Evolutionary conservation across 2,329 filamentous ascomycete species (phyloP).

Genomic region (Colletotrichum simmondsii): DNA sequence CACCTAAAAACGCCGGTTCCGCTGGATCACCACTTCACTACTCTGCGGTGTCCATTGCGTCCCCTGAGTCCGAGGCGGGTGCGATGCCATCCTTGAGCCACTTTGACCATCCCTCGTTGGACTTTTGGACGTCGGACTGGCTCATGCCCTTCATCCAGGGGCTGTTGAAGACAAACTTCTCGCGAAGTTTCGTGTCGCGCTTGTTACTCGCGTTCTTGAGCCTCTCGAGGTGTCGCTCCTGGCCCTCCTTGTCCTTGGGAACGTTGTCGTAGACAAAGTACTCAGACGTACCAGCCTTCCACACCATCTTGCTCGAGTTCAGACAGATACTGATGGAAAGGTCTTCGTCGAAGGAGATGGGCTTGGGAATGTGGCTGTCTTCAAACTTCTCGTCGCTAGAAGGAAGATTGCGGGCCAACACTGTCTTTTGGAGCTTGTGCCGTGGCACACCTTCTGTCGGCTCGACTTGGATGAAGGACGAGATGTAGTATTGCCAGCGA

Average conservation of each 20-base stretch:
- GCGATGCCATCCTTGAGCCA: constrained; percentile 63
- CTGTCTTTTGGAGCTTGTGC: constrained; percentile 72
- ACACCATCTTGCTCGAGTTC: constrained; percentile 83
- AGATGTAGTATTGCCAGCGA: constrained; percentile 95
- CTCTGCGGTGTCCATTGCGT: constrained; percentile 38
- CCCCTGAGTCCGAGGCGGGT: constrained; percentile 45
- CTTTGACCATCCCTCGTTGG: constrained; percentile 72
- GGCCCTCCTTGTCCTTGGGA: constrained; percentile 75
- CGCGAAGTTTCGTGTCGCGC: constrained; percentile 76
- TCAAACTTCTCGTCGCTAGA: constrained; percentile 70
- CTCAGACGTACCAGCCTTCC: constrained; percentile 76
- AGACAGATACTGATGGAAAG: constrained; percentile 80
- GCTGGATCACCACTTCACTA: constrained; percentile 27
- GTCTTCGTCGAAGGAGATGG: constrained; percentile 72
- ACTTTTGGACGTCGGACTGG: constrained; percentile 79
- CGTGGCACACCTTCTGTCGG: constrained; percentile 83
- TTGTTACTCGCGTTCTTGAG: constrained; percentile 68
- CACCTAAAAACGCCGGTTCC: neutral
- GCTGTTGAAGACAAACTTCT: constrained; percentile 86
- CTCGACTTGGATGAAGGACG: constrained; percentile 88
- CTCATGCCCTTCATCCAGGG: constrained; percentile 84
- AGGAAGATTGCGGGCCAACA: constrained; percentile 78
- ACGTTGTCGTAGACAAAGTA: constrained; percentile 78
- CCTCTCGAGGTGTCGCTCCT: constrained; percentile 54
- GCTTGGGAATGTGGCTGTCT: constrained; percentile 70